phyloP scores from a whole-genome alignment of 2,329 filamentous ascomycete genomes.

The Paramyrothecium roridum region DNA sequence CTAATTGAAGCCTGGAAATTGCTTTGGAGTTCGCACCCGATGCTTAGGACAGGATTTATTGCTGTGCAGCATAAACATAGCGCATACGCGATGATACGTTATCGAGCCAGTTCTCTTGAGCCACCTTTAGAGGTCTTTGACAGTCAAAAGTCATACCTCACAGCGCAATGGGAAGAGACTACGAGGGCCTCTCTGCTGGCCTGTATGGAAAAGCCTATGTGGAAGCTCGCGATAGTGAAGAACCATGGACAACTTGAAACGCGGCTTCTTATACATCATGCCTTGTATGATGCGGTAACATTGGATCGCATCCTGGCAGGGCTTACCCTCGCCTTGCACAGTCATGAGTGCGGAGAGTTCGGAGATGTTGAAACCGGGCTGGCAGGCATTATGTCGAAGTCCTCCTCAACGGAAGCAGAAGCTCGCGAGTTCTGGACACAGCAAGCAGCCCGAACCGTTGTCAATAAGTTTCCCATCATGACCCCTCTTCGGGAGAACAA shows the following conservation, averaged over 20 bases:
- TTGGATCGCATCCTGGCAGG: slow-evolving; percentile 62
- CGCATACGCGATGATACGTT: slow-evolving; percentile 75
- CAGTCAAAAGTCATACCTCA: slow-evolving; percentile 5
- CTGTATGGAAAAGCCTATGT: slow-evolving; percentile 54
- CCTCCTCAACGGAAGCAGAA: slow-evolving; percentile 20
- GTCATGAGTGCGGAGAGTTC: slow-evolving; percentile 7
- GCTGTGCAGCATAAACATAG: slow-evolving; percentile 55
- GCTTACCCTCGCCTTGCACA: slow-evolving; percentile 35
- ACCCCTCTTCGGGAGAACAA: slow-evolving; percentile 53
- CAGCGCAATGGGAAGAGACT: slow-evolving; percentile 33
- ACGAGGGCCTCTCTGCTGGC: slow-evolving; percentile 29
- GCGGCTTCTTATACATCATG: slow-evolving; percentile 66
- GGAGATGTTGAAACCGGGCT: slow-evolving; percentile 31
- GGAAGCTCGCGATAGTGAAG: slow-evolving; percentile 54
- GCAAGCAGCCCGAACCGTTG: slow-evolving; percentile 47
- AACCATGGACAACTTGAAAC: slow-evolving; percentile 21
- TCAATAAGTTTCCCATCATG: slow-evolving; percentile 74
- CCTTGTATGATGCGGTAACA: slow-evolving; percentile 80
- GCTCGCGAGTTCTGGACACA: slow-evolving; percentile 61
- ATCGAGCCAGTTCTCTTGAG: slow-evolving; percentile 21
- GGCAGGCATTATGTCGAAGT: slow-evolving; percentile 36
- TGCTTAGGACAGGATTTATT: slow-evolving; percentile 74
- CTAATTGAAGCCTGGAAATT: slow-evolving; percentile 58
- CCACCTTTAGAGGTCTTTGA: slow-evolving; percentile 10
- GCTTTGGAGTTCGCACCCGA: slow-evolving; percentile 56